Evolutionary conservation across 2,329 filamentous ascomycete species (phyloP).

Genomic region (Verticillium albo-atrum): DNA sequence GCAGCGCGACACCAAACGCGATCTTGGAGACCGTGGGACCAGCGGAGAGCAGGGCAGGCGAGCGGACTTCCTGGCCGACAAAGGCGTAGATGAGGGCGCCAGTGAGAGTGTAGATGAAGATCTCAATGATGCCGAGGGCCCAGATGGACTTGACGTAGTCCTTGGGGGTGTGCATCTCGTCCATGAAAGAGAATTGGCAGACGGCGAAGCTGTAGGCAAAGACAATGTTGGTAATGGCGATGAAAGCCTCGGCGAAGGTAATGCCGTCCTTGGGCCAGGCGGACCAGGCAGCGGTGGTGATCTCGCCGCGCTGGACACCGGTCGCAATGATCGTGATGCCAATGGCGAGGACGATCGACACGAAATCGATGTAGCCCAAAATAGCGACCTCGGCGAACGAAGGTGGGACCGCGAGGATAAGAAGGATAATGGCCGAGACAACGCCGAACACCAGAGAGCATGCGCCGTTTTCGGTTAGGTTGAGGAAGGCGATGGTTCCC

Average conservation of each 20-base stretch:
- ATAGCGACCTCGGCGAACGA: slow-evolving; percentile 45
- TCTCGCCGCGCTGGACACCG: slow-evolving; percentile 36
- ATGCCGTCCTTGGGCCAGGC: slow-evolving; percentile 40
- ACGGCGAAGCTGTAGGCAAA: slow-evolving; percentile 61
- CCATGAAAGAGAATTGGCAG: slow-evolving; percentile 49
- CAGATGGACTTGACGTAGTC: slow-evolving; percentile 52
- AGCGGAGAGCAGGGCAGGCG: slow-evolving; percentile 65
- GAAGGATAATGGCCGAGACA: slow-evolving; percentile 40
- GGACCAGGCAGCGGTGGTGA: slow-evolving; percentile 30
- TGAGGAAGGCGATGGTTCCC: slow-evolving; percentile 65
- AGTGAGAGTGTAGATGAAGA: slow-evolving; percentile 61
- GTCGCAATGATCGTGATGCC: slow-evolving; percentile 63
- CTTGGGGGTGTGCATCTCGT: slow-evolving; percentile 45
- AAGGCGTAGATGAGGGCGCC: slow-evolving; percentile 67
- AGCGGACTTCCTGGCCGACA: slow-evolving; percentile 57
- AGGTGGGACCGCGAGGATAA: slow-evolving; percentile 40
- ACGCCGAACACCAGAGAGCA: slow-evolving; percentile 42
- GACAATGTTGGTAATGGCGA: slow-evolving; percentile 63
- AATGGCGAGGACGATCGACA: slow-evolving; percentile 59
- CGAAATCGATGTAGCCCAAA: slow-evolving; percentile 51
- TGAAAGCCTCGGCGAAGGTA: slow-evolving; percentile 50
- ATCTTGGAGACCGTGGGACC: slow-evolving; percentile 56
- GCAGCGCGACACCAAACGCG: slow-evolving; percentile 65
- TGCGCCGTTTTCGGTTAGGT: slow-evolving; percentile 50
- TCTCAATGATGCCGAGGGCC: slow-evolving; percentile 57